Evolutionary conservation across 257 asterid genomes (phyloP), one percentile per base, ranked within the genome.

Genomic region (Plectranthus barbatus): DNA sequence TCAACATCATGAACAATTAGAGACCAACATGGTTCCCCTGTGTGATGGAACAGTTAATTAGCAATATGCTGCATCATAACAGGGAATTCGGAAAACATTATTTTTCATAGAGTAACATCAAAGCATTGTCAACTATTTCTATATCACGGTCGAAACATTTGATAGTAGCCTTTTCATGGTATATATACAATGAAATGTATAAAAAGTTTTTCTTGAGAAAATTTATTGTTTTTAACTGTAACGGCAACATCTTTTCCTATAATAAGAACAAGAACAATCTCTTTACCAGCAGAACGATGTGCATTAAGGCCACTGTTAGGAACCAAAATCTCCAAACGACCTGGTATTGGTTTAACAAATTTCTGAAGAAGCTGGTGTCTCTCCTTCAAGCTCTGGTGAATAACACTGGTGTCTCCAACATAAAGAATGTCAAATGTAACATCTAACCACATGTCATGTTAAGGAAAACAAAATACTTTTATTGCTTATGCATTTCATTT

Each of bases 391-490:
- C 86, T 89, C 70, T 83, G 97, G 83, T 92, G 99, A 75, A 92
- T 92, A 62, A 92, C 95, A 81, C 97, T 89, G 57, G 95, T 83
- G 78, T 86, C 99, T 75, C 97, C 97, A 68, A 77, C 96, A 74
- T 86, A 92, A 33, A 92, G 96, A 74, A 92, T 74, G 75, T 89
- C 99, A 72, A 92, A 89, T 37, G 95, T 96, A 74, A 92, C 80
- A 84, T 86, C 97, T 92, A 67, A 64, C 71, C 79, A 59, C 62
- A 68, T 42, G 60, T 64, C 69, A 71, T 62, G 91, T 86, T 66
- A 89, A 85, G 86, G 81, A 18, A 69, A 72, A 64, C 58, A 41
- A 66, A 42, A 47, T 24, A 34, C 11, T 36, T 47, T 42, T 58
- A 44, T 56, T 52, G 41, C 37, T 46, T 21, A 47, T 21, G 67